Base-by-base conservation (phyloP, 1,284 basidiomycete genomes). In the Porphyrellus sp. region DNA sequence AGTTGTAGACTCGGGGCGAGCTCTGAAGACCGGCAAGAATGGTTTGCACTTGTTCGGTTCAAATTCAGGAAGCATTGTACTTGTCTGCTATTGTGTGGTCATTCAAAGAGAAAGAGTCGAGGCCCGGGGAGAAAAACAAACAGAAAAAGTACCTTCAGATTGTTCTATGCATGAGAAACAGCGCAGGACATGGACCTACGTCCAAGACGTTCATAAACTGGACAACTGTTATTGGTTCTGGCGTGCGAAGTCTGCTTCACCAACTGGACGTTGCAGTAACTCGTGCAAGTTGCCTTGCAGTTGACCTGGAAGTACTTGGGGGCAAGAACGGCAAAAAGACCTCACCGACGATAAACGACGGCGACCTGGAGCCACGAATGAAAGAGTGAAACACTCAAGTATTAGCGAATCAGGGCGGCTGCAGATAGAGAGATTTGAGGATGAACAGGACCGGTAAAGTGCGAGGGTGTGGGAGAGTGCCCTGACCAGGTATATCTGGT, bases 311-410 rank as follows among this genome's bases (percentile, higher is more conserved):
- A 16, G 38, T 25, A 18, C 16, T 18, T 37, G 18, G 35, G 2
- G 13, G 13, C 3, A 8, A 15, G 23, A 24, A n/a, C 23, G n/a
- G 15, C 7, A 5, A 8, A 25, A 40, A n/a, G 15, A 8, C 23
- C 38, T 8, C 25, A 25, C 38, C 38, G 11, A 40, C 23, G 24
- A 40, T 40, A 24, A 40, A 40, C 23, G 38, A 40, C 23, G 38
- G 38, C 15, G 38, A 40, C 38, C 25, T 40, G 21, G 38, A 24
- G 20, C 38, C 38, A 24, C 38, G 23, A 8, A 40, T 40, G 23
- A 40, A 12, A 20, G 38, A 40, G n/a, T n/a, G n/a, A n/a, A n/a
- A n/a, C n/a, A n/a, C n/a, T n/a, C 25, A 72, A 28, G 6, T 67
- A 63, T 4, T 60, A 53, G 5, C 54, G 55, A 33, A 46, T 46